Conservation (phyloP, 1,139 yeast species). For the Yamadazyma diospyri region DNA sequence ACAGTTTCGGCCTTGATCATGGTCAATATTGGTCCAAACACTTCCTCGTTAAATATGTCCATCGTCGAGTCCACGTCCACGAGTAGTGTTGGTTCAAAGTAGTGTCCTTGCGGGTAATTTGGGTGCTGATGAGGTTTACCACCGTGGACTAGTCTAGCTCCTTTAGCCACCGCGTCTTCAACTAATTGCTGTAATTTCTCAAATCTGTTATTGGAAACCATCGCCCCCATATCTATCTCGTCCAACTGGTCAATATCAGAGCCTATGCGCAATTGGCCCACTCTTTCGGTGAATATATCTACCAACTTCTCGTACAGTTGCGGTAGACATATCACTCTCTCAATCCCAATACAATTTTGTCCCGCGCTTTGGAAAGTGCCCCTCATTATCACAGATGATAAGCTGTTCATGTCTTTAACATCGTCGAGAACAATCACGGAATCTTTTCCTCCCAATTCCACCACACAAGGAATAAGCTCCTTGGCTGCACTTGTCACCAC, state of each 20-base stretch:
- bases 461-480: slow-evolving; percentile 86
- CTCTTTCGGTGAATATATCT: slow-evolving; percentile 51
- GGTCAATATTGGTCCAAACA: slow-evolving; percentile 86
- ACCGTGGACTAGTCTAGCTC: slow-evolving; percentile 79
- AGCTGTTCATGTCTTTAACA: slow-evolving; percentile 49
- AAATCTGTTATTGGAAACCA: slow-evolving; percentile 77
- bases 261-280: slow-evolving; percentile 68
- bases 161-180: slow-evolving; percentile 68
- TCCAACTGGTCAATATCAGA: slow-evolving; percentile 87
- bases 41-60: slow-evolving; percentile 84
- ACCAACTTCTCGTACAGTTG: slow-evolving; percentile 62
- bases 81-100: slow-evolving; percentile 82
- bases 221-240: slow-evolving; percentile 94
- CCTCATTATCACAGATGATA: slow-evolving; percentile 82
- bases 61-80: slow-evolving; percentile 75
- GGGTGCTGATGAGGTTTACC: slow-evolving; percentile 82
- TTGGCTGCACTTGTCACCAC: slow-evolving; percentile 81
- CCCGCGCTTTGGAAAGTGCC: slow-evolving; percentile 97
- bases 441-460: slow-evolving; percentile 95
- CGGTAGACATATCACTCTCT: slow-evolving; percentile 79
- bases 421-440: slow-evolving; percentile 83
- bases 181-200: slow-evolving; percentile 61
- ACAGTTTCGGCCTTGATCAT: slow-evolving; percentile 66
- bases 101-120: slow-evolving; percentile 92
- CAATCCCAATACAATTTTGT: slow-evolving; percentile 96